Evolutionary conservation across 2,329 filamentous ascomycete genomes (phyloP).

Genomic region (Phialophora expanda): DNA sequence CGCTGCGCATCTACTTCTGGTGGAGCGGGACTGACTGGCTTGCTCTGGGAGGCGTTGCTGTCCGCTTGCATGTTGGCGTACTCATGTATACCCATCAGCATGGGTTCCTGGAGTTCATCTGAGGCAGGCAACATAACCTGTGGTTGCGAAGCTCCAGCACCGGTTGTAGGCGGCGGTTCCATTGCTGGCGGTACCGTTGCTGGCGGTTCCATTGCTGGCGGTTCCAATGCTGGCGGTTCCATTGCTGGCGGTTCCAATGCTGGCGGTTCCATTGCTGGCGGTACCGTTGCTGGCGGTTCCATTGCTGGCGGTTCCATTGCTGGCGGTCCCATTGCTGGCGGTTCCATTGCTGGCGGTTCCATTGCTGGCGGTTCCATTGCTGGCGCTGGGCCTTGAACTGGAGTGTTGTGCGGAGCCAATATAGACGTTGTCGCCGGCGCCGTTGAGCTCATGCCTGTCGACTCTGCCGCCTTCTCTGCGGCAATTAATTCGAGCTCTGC

Average conservation of each 20-base stretch:
- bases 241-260: no score
- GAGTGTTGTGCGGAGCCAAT: constrained; percentile 2
- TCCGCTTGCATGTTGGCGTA: constrained; percentile 43
- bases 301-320: no score
- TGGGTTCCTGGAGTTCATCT: constrained; percentile 31
- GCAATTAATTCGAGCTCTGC: constrained; percentile 34
- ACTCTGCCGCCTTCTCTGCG: constrained; percentile 23
- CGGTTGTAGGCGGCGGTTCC: neutral
- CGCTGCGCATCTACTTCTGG: neutral
- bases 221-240: no score
- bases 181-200: no score
- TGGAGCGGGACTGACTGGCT: constrained; percentile 11
- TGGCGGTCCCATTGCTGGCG: no score
- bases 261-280: neutral
- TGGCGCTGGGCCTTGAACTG: neutral
- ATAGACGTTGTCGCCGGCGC: neutral
- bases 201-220: no score
- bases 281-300: no score
- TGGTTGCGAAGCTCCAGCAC: neutral
- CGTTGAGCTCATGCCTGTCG: neutral
- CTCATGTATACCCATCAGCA: constrained; percentile 53
- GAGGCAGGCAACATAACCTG: constrained; percentile 6
- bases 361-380: neutral
- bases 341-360: no score
- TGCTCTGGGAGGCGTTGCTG: constrained; percentile 13